Base-by-base conservation (phyloP, 1,284 basidiomycete genomes). In the Puccinia novopanici region DNA sequence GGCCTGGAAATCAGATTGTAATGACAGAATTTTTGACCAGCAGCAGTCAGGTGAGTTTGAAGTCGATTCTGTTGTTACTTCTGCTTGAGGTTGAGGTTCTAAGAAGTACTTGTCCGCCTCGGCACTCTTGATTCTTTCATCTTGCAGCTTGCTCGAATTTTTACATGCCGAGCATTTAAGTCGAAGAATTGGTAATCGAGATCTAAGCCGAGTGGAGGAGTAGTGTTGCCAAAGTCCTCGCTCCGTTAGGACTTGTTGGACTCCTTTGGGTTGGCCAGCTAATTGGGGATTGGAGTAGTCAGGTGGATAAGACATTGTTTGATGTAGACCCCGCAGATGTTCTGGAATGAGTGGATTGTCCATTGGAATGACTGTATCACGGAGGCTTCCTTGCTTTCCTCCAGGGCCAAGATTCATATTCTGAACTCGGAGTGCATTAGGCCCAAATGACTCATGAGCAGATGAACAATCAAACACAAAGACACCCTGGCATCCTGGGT, bases 381-480 rank as follows among this genome's bases (percentile, higher is more conserved):
- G 48, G 12, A 30, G 42, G 8, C 22, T n/a, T 5, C 45, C 22
- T 52, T 72, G 45, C 30, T 52, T 72, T 24, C 70, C 48, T 24
- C 70, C 70, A 48, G 70, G 48, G 30, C 24, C 30, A 10, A 72
- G 70, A 17, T 72, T 54, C 48, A 72, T 72, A 30, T 72, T 72
- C 30, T 48, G 48, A 24, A 52, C 70, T 9, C 24, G 48, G 17
- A 72, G 70, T 27, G 45, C 45, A 52, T 24, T 30, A 34, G 68
- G 48, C 15, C 40, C 68, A 71, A 50, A 71, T 15, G 9, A 52
- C 19, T 30, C 45, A 17, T 50, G 68, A 12, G 68, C 68, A 10
- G 45, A 71, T 19, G 68, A 72, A 45, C 22, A 72, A 54, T 72
- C 48, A 27, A 72, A 72, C 48, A 72, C 70, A 72, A 72, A 72